Evolutionary conservation across 169 alveolate genomes (phyloP).

Genomic region (Plasmodium inui): DNA sequence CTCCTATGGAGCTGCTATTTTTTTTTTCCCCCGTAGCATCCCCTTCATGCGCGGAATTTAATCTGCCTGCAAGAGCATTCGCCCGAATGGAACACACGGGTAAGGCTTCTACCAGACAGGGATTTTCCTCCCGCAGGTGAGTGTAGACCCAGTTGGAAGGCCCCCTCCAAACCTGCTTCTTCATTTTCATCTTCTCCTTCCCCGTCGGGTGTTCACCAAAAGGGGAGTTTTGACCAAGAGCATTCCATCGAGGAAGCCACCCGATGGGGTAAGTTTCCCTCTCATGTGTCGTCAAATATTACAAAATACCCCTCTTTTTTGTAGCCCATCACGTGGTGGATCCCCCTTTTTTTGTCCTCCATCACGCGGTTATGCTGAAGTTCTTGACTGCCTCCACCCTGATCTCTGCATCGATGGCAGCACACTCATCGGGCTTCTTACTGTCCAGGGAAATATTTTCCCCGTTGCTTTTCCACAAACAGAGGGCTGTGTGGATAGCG

Average conservation of each 20-base stretch:
- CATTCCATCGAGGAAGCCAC: not conserved
- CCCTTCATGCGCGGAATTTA: slow-evolving; percentile 43
- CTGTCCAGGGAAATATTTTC: slow-evolving; percentile 16
- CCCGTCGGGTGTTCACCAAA: too few species aligned
- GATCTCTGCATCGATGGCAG: not conserved
- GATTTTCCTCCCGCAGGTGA: not conserved
- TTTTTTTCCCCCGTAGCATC: slow-evolving; percentile 26
- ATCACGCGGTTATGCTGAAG: slow-evolving; percentile 7
- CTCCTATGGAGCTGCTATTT: not conserved
- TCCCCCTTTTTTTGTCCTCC: not conserved
- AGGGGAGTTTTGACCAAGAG: too few species aligned
- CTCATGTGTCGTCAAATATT: not conserved
- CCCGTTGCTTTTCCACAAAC: slow-evolving; percentile 65
- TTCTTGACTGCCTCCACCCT: not conserved
- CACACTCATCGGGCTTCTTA: not conserved
- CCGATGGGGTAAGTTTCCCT: not conserved
- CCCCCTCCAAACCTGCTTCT: too few species aligned
- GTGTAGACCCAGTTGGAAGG: too few species aligned
- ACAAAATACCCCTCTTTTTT: not conserved
- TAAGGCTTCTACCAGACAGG: not conserved
- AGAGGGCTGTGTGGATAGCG: slow-evolving; percentile 28
- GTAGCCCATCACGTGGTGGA: not conserved
- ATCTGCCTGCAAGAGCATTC: not conserved
- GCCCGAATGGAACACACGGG: not conserved
- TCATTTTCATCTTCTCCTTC: too few species aligned